A percentile compares a stretch with the other conserved stretches of the same genome.
Evolutionary conservation across 192 early-diverging fungal genomes (phyloP).

Genomic region (Coemansia sp.): DNA sequence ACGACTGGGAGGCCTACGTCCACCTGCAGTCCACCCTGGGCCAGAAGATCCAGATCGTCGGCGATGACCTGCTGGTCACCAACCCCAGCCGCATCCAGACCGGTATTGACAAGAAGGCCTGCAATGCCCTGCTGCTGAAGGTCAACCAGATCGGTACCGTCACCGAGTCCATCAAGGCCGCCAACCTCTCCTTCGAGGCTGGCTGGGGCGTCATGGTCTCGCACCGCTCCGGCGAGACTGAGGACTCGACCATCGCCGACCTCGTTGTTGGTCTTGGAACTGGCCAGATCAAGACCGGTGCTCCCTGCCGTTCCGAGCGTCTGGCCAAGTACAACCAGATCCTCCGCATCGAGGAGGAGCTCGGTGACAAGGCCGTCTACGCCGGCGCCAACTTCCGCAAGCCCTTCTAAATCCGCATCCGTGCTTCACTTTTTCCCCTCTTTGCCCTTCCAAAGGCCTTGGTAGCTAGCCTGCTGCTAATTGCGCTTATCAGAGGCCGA

Average conservation of each 20-base stretch:
- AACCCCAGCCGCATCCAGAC: slow-evolving; percentile 89
- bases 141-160: slow-evolving; percentile 99
- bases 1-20: slow-evolving; percentile 93
- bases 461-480: too few relatives aligned
- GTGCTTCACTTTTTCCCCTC: too few relatives aligned
- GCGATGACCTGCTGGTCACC: slow-evolving; percentile 97
- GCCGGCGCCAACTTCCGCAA: slow-evolving; percentile 91
- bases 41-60: slow-evolving; percentile 85
- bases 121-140: slow-evolving; percentile 94
- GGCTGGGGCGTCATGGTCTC: slow-evolving; percentile 99
- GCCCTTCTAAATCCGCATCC: slow-evolving; percentile 55
- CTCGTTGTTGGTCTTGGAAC: slow-evolving; percentile 94
- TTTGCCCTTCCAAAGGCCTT: too few relatives aligned
- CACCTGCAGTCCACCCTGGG: slow-evolving; percentile 63
- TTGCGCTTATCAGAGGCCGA: too few relatives aligned
- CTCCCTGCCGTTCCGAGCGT: slow-evolving; percentile 96
- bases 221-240: slow-evolving; percentile 98
- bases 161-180: slow-evolving; percentile 90
- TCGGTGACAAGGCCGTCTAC: slow-evolving; percentile 87
- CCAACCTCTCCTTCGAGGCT: slow-evolving; percentile 68
- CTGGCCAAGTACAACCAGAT: slow-evolving; percentile 99
- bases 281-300: slow-evolving; percentile 99
- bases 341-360: slow-evolving; percentile 95
- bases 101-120: slow-evolving; percentile 91
- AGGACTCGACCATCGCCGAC: slow-evolving; percentile 96